Evolutionary conservation across 2,329 filamentous ascomycete species (phyloP), one percentile per base, ranked within the genome.

Genomic region (Blumeria graminis): DNA sequence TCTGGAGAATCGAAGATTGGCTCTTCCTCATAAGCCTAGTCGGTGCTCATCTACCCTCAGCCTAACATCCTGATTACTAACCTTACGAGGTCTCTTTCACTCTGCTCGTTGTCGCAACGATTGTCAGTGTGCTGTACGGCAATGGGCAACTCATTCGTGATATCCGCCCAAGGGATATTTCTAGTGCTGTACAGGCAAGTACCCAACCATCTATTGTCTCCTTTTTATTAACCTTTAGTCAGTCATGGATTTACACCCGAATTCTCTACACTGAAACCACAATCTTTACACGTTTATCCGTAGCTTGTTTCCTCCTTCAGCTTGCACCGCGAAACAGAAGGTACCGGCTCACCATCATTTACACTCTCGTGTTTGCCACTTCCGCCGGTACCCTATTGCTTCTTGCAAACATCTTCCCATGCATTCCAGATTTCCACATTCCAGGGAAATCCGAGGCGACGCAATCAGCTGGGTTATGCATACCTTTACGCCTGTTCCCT

Each of bases 1-100:
- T 61, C 18, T 61, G 60, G 60, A 58, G 58, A 48, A 32, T 59
- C n/a, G 60, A 61, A 39, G 60, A 61, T 56, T 61, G 59, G 60
- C 55, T 60, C 13, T 61, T 61, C 39, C 51, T 59, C 50, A 52
- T 35, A n/a, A 58, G 56, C 54, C 59, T 60, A 55, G 60, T 59
- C 36, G 55, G 58, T 38, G 9, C 4, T 22, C 35, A 9, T 18
- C 9, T 13, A 1, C 22, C 7, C 38, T 28, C 10, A 11, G n/a
- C 41, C 9, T 11, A 3, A 3, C 9, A 1, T 13, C 9, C 9
- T 1, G 4, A 3, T 13, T 46, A 18, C 41, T 46, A 28, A 28
- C 22, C 22, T 28, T 14, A 3, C 3, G n/a, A 51, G 48, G n/a
- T 51, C 28, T 51, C 48, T 11, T 51, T 51, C 48, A 51, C 3